Conservation (phyloP, 129 eudicot species). For the Logfia minima region DNA sequence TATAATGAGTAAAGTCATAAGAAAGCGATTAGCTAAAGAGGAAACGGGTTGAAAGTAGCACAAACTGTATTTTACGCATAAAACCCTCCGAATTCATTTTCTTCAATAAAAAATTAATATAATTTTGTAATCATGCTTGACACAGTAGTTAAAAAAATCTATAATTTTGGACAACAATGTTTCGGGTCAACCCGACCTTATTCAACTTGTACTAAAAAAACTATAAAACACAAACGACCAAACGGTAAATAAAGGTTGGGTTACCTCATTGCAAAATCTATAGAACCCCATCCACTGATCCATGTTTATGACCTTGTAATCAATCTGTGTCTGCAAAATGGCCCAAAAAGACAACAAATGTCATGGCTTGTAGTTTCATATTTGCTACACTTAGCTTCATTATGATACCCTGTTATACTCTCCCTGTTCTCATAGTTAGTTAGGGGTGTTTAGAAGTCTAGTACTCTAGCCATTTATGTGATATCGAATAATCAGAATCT, state of each 20-base stretch:
- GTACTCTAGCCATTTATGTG: background rate
- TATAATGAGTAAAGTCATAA: background rate
- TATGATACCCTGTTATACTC: background rate
- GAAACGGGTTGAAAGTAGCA: background rate
- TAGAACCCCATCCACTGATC: constrained; percentile 98
- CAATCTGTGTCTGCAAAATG: constrained; percentile 63
- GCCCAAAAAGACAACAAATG: constrained; percentile 11
- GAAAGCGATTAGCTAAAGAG: background rate
- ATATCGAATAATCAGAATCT: too few relatives aligned
- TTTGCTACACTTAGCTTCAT: background rate
- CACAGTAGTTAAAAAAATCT: background rate
- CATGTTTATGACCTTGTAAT: constrained; percentile 93
- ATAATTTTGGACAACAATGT: background rate
- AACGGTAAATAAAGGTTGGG: background rate
- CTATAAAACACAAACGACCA: background rate
- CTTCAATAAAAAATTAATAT: background rate
- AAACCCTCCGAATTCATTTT: background rate
- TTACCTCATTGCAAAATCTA: constrained; percentile 88
- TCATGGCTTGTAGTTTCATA: constrained; percentile 9
- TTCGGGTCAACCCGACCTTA: background rate
- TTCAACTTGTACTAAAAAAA: background rate
- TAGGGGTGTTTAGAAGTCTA: background rate
- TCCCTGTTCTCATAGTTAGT: background rate
- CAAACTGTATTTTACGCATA: background rate
- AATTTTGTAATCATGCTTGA: background rate